Conservation (phyloP, 2,329 filamentous ascomycete species). For the Plectosphaerella plurivora region DNA sequence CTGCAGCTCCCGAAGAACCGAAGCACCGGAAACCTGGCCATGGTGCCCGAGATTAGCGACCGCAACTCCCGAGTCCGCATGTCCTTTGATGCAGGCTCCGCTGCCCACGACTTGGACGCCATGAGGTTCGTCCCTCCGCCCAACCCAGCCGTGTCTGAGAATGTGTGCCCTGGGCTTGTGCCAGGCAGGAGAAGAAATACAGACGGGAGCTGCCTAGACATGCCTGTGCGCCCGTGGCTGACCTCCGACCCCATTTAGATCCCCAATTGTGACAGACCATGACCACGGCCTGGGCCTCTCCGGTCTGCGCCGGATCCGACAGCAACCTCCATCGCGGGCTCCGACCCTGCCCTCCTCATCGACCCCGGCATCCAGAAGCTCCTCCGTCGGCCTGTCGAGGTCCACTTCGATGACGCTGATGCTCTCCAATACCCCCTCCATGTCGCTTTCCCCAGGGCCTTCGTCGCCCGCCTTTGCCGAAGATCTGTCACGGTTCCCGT, state of each 20-base stretch:
- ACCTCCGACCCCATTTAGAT: slow-evolving; percentile 44
- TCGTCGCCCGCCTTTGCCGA: slow-evolving; percentile 76
- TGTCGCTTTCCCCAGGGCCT: slow-evolving; percentile 56
- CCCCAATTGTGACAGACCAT: slow-evolving; percentile 77
- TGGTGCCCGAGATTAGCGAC: slow-evolving; percentile 38
- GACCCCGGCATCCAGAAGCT: slow-evolving; percentile 56
- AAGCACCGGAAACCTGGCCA: slow-evolving; percentile 58
- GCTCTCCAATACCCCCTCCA: slow-evolving; percentile 50
- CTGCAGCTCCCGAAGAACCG: slow-evolving; percentile 59
- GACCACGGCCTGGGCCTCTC: slow-evolving; percentile 83
- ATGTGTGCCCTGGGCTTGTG: no score
- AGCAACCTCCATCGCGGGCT: slow-evolving; percentile 66
- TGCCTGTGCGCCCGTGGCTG: slow-evolving; percentile 1
- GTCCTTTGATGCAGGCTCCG: slow-evolving; percentile 69
- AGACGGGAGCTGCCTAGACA: not conserved
- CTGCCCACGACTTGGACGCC: slow-evolving; percentile 60
- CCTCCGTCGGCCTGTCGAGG: slow-evolving; percentile 55
- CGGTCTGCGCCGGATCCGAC: slow-evolving; percentile 88
- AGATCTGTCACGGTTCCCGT: slow-evolving; percentile 87
- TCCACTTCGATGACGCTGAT: slow-evolving; percentile 69
- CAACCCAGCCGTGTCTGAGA: no score
- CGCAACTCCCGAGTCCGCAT: slow-evolving; percentile 63
- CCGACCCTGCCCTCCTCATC: slow-evolving; percentile 62
- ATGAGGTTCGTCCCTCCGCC: slow-evolving; percentile 55
- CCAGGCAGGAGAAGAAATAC: not conserved